Conservation (phyloP, 305 asterid species). For the Fraxinus floribunda region DNA sequence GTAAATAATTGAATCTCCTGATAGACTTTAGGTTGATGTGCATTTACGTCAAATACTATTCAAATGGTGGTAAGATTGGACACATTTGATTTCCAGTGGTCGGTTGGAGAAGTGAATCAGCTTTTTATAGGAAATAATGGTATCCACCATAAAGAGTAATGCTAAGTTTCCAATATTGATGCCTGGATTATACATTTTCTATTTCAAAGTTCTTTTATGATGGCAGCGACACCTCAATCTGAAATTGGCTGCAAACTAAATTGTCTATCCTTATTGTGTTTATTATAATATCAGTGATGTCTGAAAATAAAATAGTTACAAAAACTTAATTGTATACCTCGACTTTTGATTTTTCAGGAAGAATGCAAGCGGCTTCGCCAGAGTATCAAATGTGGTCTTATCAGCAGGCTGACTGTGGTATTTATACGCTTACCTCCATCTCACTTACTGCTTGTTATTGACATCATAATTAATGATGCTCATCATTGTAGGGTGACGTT, state of each 20-base stretch:
- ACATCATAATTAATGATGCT: slow-evolving; percentile 25
- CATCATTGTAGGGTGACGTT: slow-evolving; percentile 77
- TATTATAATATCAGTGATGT: slow-evolving; percentile 3
- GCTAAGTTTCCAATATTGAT: not conserved
- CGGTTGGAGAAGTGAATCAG: not conserved
- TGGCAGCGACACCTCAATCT: slow-evolving; percentile 9
- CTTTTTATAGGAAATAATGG: slow-evolving; percentile 11
- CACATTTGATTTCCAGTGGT: not conserved
- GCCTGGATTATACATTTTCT: not conserved
- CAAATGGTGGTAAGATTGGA: slow-evolving; percentile 2
- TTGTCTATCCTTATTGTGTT: not conserved
- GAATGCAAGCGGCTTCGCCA: slow-evolving; percentile 99
- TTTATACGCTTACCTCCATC: slow-evolving; percentile 13
- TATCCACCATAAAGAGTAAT: not conserved
- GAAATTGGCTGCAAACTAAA: not conserved
- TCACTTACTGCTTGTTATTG: slow-evolving; percentile 13
- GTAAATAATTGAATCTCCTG: slow-evolving; percentile 1
- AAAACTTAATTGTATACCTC: not conserved
- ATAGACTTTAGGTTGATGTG: slow-evolving; percentile 5
- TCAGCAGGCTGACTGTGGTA: slow-evolving; percentile 95
- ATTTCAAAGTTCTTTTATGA: slow-evolving; percentile 15
- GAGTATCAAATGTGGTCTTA: slow-evolving; percentile 94
- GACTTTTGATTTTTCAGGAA: slow-evolving; percentile 52
- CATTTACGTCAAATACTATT: not conserved
- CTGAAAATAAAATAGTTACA: not conserved